Conservation (phyloP, 2,329 filamentous ascomycete species). For the Harringtonia aguacate region DNA sequence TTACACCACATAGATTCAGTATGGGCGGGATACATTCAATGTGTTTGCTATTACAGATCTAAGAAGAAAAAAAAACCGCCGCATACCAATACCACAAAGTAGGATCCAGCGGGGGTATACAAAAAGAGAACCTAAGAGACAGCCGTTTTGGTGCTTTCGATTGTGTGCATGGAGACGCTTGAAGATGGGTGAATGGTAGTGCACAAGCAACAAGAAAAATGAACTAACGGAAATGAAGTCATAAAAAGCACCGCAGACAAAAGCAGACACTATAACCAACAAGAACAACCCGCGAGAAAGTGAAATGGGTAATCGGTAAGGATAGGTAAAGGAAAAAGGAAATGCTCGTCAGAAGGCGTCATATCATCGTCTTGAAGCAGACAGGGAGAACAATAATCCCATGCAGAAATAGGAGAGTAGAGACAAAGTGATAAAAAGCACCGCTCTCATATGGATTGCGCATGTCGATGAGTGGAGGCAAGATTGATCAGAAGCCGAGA, state of each 20-base stretch:
- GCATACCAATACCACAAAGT: slow-evolving; percentile 10
- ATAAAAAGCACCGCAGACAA: slow-evolving; percentile 5
- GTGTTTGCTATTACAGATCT: background rate
- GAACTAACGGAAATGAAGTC: slow-evolving; percentile 6
- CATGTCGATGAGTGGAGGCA: background rate
- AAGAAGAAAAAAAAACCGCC: slow-evolving; percentile 6
- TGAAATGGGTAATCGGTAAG: background rate
- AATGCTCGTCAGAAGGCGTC: slow-evolving; percentile 7
- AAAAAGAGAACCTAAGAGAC: slow-evolving; percentile 8
- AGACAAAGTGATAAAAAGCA: no score
- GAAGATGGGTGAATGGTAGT: slow-evolving; percentile 4
- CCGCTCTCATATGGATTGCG: no score
- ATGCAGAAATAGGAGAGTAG: background rate
- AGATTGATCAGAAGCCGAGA: slow-evolving; percentile 35
- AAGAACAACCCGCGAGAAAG: slow-evolving; percentile 2
- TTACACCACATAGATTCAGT: background rate
- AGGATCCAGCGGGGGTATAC: slow-evolving; percentile 16
- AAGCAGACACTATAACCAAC: background rate
- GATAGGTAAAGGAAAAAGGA: background rate
- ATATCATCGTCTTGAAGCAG: slow-evolving; percentile 9
- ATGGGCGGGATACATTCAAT: background rate
- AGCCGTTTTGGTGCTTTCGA: background rate
- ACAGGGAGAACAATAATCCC: background rate
- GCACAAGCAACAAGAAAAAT: slow-evolving; percentile 2
- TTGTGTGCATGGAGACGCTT: background rate